phyloP scores from a whole-genome alignment of 768 basidiomycete genomes.

The Lentinula edodes region DNA sequence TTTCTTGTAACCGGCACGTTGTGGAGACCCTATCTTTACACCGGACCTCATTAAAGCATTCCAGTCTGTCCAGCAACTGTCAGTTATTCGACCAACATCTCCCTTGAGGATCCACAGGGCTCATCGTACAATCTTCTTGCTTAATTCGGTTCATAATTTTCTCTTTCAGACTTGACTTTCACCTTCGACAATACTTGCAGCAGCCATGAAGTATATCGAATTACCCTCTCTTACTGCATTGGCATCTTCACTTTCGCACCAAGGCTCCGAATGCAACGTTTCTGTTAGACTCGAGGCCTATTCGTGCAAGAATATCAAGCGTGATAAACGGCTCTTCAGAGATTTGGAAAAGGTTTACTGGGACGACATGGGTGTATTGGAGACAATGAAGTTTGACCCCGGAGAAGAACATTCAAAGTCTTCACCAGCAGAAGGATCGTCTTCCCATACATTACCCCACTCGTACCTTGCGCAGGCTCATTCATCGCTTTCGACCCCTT shows the following conservation, averaged over 20 bases:
- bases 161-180: not conserved
- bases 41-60: not conserved
- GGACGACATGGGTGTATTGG: constrained; percentile 27
- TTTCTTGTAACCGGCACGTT: not conserved
- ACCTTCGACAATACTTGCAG: not conserved
- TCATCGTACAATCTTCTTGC: not conserved
- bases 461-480: constrained; percentile 69
- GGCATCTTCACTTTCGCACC: constrained; percentile 74
- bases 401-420: not conserved
- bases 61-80: not conserved
- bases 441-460: constrained; percentile 79
- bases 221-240: constrained; percentile 73
- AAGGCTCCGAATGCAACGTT: constrained; percentile 83
- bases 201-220: constrained; percentile 84
- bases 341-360: constrained; percentile 83
- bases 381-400: constrained; percentile 1
- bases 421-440: constrained; percentile 55
- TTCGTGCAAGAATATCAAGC: constrained; percentile 95
- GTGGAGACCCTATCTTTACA: not conserved
- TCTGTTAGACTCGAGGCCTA: constrained; percentile 95
- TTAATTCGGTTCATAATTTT: not conserved
- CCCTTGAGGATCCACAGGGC: not conserved
- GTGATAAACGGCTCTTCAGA: constrained; percentile 95
- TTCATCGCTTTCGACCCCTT: constrained; percentile 78
- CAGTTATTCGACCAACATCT: not conserved